These are phyloP conservation scores for Lippia alba DNA, from an alignment of 305 asterid genomes.

Conservation along the genomic window DNA sequence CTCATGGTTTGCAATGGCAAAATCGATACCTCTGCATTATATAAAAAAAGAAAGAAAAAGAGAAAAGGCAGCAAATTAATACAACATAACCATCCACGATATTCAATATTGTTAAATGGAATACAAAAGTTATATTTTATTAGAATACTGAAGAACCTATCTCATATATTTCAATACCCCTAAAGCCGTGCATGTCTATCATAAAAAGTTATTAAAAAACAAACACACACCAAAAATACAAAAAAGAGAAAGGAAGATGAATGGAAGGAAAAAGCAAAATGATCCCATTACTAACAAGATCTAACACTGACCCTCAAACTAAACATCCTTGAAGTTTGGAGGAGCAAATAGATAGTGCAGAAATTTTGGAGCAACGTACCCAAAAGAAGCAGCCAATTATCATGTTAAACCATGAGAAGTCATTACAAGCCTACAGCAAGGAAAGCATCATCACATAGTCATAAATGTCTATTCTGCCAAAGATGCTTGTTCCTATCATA, in stretches of 20 bases:
- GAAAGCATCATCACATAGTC: background rate
- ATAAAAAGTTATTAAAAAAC: too few relatives aligned
- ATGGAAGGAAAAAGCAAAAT: too few relatives aligned
- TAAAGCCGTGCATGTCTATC: too few relatives aligned
- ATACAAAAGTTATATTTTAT: background rate
- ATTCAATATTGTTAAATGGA: conserved; percentile 16
- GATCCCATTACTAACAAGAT: too few relatives aligned
- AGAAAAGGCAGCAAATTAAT: background rate
- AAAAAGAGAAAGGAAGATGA: too few relatives aligned
- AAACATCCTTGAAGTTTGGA: too few relatives aligned
- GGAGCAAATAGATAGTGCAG: too few relatives aligned
- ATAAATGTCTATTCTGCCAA: background rate
- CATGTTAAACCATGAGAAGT: background rate
- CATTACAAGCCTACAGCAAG: background rate
- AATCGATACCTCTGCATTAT: conserved; percentile 81
- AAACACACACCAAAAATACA: too few relatives aligned
- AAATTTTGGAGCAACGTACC: too few relatives aligned
- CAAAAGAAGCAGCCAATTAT: too few relatives aligned
- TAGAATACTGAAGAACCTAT: background rate
- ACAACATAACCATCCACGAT: conserved; percentile 26
- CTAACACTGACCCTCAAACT: too few relatives aligned
- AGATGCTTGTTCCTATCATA: background rate
- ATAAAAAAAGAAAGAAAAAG: conserved; percentile 2
- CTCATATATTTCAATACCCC: background rate
- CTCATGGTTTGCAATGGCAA: conserved; percentile 65